phyloP scores from a whole-genome alignment of 129 eudicot genomes.

The Saposhnikovia divaricata region DNA sequence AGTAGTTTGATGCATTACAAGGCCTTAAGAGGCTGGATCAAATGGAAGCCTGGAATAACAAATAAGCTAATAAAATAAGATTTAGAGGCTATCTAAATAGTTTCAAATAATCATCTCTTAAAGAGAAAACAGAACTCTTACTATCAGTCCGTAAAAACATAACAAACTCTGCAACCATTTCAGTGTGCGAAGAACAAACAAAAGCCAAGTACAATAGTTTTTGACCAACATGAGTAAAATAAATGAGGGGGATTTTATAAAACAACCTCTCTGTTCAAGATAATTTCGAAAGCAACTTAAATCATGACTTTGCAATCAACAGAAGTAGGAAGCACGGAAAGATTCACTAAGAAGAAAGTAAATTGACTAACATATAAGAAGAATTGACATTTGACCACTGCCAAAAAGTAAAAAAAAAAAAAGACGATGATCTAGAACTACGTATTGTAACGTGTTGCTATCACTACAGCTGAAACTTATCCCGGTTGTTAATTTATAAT shows the following conservation, averaged over 20 bases:
- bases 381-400: not conserved
- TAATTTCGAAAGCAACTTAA: not conserved
- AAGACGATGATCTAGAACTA: not conserved
- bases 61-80: not conserved
- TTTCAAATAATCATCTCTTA: not conserved
- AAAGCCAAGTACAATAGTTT: not conserved
- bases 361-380: not conserved
- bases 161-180: not conserved
- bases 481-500: not conserved
- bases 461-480: not conserved
- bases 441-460: not conserved
- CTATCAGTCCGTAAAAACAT: not conserved
- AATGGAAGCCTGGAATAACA: slow-evolving; percentile 20
- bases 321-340: not conserved
- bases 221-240: not conserved
- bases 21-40: slow-evolving; percentile 5
- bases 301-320: not conserved
- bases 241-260: no score
- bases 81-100: not conserved
- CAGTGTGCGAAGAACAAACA: not conserved
- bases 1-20: not conserved
- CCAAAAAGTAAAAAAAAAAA: not conserved
- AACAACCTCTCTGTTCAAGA: not conserved
- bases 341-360: no score
- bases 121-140: not conserved